Conservation (phyloP, 2,329 filamentous ascomycete genomes). For the Phaeoacremonium minimum region DNA sequence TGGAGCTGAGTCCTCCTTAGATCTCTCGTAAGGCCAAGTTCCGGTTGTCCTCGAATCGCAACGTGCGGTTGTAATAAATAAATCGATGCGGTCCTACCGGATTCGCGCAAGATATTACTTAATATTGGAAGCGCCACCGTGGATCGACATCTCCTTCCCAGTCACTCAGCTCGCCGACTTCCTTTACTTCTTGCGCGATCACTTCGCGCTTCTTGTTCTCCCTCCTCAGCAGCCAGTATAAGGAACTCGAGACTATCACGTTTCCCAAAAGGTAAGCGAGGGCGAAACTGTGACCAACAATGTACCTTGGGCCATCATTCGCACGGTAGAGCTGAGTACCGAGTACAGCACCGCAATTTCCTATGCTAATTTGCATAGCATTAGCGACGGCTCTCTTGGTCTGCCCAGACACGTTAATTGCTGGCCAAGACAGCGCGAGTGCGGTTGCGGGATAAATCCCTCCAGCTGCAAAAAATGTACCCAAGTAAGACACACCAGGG, state of each 20-base stretch:
- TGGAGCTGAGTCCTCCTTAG: too few species aligned
- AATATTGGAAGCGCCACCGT: constrained; percentile 63
- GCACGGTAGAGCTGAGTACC: constrained; percentile 67
- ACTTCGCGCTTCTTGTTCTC: constrained; percentile 53
- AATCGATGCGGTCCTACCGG: too few species aligned
- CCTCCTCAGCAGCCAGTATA: constrained; percentile 50
- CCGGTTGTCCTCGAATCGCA: too few species aligned
- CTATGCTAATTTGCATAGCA: constrained; percentile 69
- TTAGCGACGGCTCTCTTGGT: constrained; percentile 66
- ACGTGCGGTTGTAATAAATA: too few species aligned
- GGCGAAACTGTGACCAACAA: constrained; percentile 64
- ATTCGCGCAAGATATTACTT: too few species aligned
- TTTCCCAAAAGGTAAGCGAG: constrained; percentile 60
- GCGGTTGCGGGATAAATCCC: constrained; percentile 65
- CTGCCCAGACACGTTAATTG: constrained; percentile 67
- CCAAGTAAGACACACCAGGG: constrained; percentile 55
- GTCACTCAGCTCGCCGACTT: constrained; percentile 45
- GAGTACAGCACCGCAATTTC: constrained; percentile 63
- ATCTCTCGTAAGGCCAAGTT: too few species aligned
- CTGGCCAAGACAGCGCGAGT: constrained; percentile 64
- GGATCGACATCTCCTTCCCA: constrained; percentile 61
- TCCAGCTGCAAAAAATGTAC: constrained; percentile 59
- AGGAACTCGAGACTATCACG: constrained; percentile 41
- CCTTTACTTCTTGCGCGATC: constrained; percentile 36
- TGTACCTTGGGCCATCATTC: constrained; percentile 55